phyloP scores from a whole-genome alignment of 192 early-diverging fungal genomes.

The Obelidium mucronatum region DNA sequence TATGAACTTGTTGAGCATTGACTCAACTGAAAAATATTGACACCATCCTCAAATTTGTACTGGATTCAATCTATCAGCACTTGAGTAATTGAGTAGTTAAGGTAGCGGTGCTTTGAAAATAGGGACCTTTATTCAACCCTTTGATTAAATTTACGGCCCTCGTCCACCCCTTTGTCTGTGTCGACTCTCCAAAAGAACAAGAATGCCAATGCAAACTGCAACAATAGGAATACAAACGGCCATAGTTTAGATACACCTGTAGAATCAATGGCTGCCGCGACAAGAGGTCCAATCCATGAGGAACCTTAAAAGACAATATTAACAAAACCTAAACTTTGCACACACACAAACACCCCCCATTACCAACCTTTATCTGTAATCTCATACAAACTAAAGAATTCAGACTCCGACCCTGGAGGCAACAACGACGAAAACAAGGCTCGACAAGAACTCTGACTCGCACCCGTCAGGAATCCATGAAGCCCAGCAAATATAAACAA shows the following conservation, averaged over 20 bases:
- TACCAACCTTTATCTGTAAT: constrained; percentile 63
- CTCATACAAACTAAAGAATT: constrained; percentile 75
- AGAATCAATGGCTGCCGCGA: constrained; percentile 67
- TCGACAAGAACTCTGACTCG: constrained; percentile 53
- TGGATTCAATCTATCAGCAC: too few relatives aligned
- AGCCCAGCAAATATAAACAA: constrained; percentile 64
- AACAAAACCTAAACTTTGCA: too few relatives aligned
- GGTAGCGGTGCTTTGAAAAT: too few relatives aligned
- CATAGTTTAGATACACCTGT: constrained; percentile 33
- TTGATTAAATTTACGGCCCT: constrained; percentile 4
- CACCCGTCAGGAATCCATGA: constrained; percentile 69
- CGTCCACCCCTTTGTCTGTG: constrained; percentile 2
- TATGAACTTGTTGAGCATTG: too few relatives aligned
- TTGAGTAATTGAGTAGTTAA: too few relatives aligned
- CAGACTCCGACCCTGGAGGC: constrained; percentile 68
- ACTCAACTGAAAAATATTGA: too few relatives aligned
- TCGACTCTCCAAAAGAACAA: constrained; percentile 1
- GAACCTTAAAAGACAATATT: too few relatives aligned
- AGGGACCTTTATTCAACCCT: too few relatives aligned
- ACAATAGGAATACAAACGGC: constrained; percentile 1
- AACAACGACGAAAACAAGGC: constrained; percentile 69
- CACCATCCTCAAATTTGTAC: too few relatives aligned
- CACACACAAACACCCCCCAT: constrained; percentile 73
- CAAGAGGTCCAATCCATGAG: constrained; percentile 74
- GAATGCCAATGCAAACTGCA: background rate